These are phyloP conservation scores for Mycena leptocephala DNA, from an alignment of 768 basidiomycete genomes.

Conservation along the genomic window DNA sequence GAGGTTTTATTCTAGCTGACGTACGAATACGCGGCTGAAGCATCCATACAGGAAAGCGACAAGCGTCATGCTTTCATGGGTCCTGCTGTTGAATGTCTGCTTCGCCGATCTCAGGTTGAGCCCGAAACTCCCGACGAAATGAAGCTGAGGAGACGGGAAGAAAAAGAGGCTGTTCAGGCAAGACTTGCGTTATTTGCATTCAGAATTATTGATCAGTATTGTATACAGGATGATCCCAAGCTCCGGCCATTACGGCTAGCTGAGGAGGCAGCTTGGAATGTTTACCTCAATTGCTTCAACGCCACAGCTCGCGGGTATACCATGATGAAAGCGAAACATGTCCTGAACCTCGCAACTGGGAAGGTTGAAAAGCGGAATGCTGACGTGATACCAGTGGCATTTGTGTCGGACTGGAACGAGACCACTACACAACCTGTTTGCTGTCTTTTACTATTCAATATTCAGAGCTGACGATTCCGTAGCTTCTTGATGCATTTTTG, in stretches of 20 bases:
- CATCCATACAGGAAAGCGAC: not conserved
- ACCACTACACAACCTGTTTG: not conserved
- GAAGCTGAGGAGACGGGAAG: not conserved
- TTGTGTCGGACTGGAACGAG: not conserved
- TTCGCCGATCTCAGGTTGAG: not conserved
- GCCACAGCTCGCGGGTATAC: not conserved
- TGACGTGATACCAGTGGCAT: not conserved
- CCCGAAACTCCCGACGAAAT: not conserved
- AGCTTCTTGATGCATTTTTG: not conserved
- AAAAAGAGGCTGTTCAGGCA: not conserved
- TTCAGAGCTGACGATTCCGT: too few species aligned
- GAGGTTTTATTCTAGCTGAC: not conserved
- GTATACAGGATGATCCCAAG: not conserved
- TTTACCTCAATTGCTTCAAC: not conserved
- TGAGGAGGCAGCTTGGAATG: not conserved
- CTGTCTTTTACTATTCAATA: not conserved
- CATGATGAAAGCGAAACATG: not conserved
- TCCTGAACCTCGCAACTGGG: not conserved
- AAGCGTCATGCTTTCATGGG: not conserved
- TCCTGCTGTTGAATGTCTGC: not conserved
- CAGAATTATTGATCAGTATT: not conserved
- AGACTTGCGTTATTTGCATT: too few species aligned
- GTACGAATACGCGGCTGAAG: too few species aligned
- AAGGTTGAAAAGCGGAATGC: not conserved
- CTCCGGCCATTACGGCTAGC: not conserved